Evolutionary conservation across 768 basidiomycete genomes (phyloP).

Genomic region (Tylopilus balloui): DNA sequence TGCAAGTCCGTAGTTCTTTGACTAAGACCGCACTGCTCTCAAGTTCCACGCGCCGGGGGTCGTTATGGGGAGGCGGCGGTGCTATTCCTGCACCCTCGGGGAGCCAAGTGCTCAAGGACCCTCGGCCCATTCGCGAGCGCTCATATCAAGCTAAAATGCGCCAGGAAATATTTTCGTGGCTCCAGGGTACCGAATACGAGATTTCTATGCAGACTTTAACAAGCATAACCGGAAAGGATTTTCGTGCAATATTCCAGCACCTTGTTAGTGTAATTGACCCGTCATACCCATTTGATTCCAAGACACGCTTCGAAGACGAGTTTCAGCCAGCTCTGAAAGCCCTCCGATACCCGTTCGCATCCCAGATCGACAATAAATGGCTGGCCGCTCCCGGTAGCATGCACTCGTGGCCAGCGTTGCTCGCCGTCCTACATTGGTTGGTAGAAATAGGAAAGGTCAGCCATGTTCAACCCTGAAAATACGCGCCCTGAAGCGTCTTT

Average conservation of each 20-base stretch:
- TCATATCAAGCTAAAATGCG: slow-evolving; percentile 71
- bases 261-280: slow-evolving; percentile 72
- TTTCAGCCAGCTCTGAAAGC: slow-evolving; percentile 71
- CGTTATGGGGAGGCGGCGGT: slow-evolving; percentile 59
- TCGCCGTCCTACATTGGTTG: slow-evolving; percentile 92
- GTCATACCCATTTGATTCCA: slow-evolving; percentile 51
- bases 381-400: slow-evolving; percentile 83
- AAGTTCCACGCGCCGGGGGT: slow-evolving; percentile 73
- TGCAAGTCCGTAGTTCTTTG: slow-evolving; percentile 1
- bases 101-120: slow-evolving; percentile 62
- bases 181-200: slow-evolving; percentile 61
- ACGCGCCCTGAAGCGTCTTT: neutral
- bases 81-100: slow-evolving; percentile 43
- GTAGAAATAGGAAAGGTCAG: slow-evolving; percentile 78
- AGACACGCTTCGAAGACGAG: slow-evolving; percentile 73
- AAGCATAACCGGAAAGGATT: slow-evolving; percentile 84
- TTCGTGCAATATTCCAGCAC: slow-evolving; percentile 77
- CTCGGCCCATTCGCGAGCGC: slow-evolving; percentile 72
- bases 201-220: slow-evolving; percentile 63
- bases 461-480: slow-evolving; percentile 2
- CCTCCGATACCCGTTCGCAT: slow-evolving; percentile 75
- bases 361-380: slow-evolving; percentile 80
- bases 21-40: slow-evolving; percentile 1
- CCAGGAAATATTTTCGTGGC: slow-evolving; percentile 69
- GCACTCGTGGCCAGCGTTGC: slow-evolving; percentile 86